Evolutionary conservation across 2,329 filamentous ascomycete species (phyloP), one percentile per base, ranked within the genome.

Genomic region (Fusarium praegraminearum): DNA sequence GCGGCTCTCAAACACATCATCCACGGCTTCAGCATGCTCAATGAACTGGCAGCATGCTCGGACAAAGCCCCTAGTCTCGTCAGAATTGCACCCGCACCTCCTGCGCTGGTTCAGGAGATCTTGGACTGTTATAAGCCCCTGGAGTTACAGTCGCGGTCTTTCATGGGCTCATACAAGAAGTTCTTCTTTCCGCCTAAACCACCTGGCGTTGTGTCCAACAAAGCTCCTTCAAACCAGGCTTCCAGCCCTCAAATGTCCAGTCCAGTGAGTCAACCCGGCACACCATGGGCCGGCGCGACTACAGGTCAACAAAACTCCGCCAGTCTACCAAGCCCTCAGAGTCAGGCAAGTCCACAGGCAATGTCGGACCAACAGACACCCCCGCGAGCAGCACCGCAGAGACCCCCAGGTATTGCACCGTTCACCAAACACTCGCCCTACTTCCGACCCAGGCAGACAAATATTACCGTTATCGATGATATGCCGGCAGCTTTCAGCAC

Each of bases 1-100:
- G 79, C 78, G 4, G 80, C 80, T 7, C 75, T 82, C 6, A 81
- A 82, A 57, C 80, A 82, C 52, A 73, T 82, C 44, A 79, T 75
- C 2, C 78, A 81, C 35, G 80, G 80, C 38, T 81, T 82, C 49
- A 79, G 76, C 32, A 80, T 81, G 78, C 70, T 81, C 7, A 81
- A 80, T 22, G 79, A 81, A 57, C 76, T 81, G 13, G 75, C 79
- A 1, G 74, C 75, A 6, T 80, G 79, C 58, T 77, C 79, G 0
- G 70, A 77, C 15, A 78, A 76, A 55, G 79, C 79, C 0, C 77
- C 78, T 2, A 71, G 72, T 44, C 73, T 81, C 2, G 79, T 81
- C 33, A 77, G 79, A 35, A 80, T 81, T 24, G 79, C 79, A 8
- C 75, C 76, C 0, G 78, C 79, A 12, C 79, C 79, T 16, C 79